A percentile compares a stretch with the other conserved stretches of the same genome.
Conservation (phyloP, 768 basidiomycete species). For the Lentinula aciculospora region DNA sequence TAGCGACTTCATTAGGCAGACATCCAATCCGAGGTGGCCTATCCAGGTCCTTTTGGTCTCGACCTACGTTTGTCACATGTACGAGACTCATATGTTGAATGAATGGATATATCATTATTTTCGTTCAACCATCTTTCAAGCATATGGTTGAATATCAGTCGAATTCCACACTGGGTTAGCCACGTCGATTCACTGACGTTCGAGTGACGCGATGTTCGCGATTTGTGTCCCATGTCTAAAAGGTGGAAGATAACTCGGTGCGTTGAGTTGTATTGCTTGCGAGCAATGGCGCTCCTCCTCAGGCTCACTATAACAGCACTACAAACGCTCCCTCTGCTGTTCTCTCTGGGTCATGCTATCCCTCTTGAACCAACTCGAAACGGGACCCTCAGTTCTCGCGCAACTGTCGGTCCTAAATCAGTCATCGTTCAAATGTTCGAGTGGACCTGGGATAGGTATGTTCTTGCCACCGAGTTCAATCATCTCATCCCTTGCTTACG, state of each 20-base stretch:
- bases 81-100: not conserved
- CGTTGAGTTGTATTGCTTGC: not conserved
- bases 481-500: constrained; percentile 23
- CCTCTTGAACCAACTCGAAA: not conserved
- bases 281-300: not conserved
- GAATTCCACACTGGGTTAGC: not conserved
- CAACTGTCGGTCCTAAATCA: constrained; percentile 23
- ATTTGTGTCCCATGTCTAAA: not conserved
- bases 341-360: not conserved
- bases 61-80: not conserved
- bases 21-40: not conserved
- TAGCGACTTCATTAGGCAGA: not conserved
- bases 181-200: not conserved
- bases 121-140: not conserved
- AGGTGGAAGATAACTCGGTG: not conserved
- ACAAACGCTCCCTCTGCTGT: not conserved
- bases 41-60: not conserved
- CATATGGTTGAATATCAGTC: not conserved
- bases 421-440: constrained; percentile 72
- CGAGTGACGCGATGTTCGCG: not conserved
- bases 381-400: constrained; percentile 3
- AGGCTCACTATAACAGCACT: not conserved
- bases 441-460: constrained; percentile 47
- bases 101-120: not conserved
- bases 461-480: not conserved